These are phyloP conservation scores for Cenchrus fungigraminus DNA, from an alignment of 176 grass and related monocot genomes.

Conservation along the genomic window DNA sequence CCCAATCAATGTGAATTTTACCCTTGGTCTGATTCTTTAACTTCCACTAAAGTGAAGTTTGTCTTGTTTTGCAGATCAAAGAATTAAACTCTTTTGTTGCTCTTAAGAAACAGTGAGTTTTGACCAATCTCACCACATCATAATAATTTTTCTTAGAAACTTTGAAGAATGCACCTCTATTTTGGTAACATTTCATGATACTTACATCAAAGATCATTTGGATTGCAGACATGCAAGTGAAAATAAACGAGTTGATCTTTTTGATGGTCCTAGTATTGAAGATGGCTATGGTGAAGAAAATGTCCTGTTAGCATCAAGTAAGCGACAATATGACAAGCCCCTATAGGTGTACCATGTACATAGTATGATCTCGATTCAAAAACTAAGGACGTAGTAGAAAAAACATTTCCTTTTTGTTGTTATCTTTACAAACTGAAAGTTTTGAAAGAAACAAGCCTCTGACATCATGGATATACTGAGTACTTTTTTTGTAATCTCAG, in stretches of 20 bases:
- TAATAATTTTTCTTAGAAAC: not conserved
- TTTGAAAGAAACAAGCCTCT: slow-evolving; percentile 21
- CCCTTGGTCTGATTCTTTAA: slow-evolving; percentile 17
- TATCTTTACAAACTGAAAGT: not conserved
- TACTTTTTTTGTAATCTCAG: slow-evolving; percentile 43
- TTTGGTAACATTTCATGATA: not conserved
- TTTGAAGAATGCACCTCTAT: not conserved
- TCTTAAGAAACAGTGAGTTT: slow-evolving; percentile 97
- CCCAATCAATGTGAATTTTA: not conserved
- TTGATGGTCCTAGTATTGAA: slow-evolving; percentile 74
- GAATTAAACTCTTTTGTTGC: slow-evolving; percentile 96
- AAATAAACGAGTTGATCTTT: slow-evolving; percentile 88
- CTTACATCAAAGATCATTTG: slow-evolving; percentile 16
- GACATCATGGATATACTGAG: not conserved
- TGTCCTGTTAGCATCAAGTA: slow-evolving; percentile 78
- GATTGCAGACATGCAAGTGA: slow-evolving; percentile 76
- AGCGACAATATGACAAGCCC: slow-evolving; percentile 34
- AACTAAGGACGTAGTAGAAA: not conserved
- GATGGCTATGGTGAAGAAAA: slow-evolving; percentile 92
- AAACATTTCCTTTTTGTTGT: not conserved
- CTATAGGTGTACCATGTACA: not conserved
- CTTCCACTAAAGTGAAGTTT: slow-evolving; percentile 23
- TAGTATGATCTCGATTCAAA: slow-evolving; percentile 6
- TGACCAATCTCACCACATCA: slow-evolving; percentile 30
- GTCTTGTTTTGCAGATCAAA: slow-evolving; percentile 83